Base-by-base conservation (phyloP, 805 yeast genomes). In the Kregervanrija fluxuum region DNA sequence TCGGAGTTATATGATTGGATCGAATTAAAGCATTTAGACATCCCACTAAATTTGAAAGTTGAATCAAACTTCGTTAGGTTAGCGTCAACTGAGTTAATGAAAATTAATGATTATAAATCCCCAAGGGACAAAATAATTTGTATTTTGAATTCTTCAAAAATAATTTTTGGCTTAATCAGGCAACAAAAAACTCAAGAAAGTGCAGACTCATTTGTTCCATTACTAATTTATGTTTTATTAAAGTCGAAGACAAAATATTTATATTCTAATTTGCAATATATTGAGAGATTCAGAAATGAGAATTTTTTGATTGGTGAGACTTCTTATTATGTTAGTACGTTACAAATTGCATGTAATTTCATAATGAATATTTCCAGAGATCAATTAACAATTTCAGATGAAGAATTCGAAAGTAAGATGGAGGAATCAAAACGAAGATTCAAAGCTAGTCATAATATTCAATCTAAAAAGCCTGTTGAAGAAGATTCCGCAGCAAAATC, bases 81-180 rank as follows among this genome's bases (percentile, higher is more conserved):
- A 46, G 93, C 97, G 0, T 74, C 81, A 1, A 69, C 68, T 11
- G 98, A 93, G 62, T 70, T 93, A 40, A 69, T 71, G 50, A 88
- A 88, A 54, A 80, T 93, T 56, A 84, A 85, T 61, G 73, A 77
- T 43, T 95, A 84, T 61, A 77, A 95, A 54, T 91, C 98, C 0
- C 99, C 99, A 12, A 71, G 99, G 43, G 99, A 95, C 59, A 93
- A 93, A 58, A 79, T 88, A 50, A 87, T 93, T 34, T 93, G 98
- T 60, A 72, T 93, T 3, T 70, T 93, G 49, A 95, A 93, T 64
- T 80, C 93, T 43, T 91, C 97, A 59, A 91, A 91, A 62, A 90
- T 93, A 15, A 82, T 95, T 5, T 90, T 89, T 69, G 95, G 95
- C 10, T 71, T 87, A 46, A 75, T 95, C 39, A 80, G 89, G 49